A percentile compares a stretch with the other conserved stretches of the same genome.
Conservation (phyloP, 1,284 basidiomycete genomes). For the Apiotrichum gracile region DNA sequence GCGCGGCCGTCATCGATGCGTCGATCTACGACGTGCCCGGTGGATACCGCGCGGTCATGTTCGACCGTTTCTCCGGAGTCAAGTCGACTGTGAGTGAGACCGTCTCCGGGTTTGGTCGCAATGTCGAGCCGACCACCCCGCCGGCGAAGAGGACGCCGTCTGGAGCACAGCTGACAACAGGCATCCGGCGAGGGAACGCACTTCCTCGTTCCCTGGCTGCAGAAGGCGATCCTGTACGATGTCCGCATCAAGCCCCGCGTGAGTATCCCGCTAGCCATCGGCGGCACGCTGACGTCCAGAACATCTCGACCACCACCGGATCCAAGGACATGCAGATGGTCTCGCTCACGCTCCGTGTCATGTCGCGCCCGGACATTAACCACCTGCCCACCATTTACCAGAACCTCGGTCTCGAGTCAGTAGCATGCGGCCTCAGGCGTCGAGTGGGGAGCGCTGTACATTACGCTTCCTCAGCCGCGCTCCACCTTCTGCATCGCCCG, state of each 20-base stretch:
- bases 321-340: slow-evolving; percentile 85
- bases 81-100: slow-evolving; percentile 60
- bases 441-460: too few relatives aligned
- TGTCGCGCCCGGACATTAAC: slow-evolving; percentile 84
- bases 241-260: slow-evolving; percentile 83
- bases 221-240: slow-evolving; percentile 93
- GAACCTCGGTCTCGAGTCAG: slow-evolving; percentile 72
- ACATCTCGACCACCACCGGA: slow-evolving; percentile 70
- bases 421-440: background rate
- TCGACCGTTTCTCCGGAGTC: slow-evolving; percentile 94
- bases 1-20: slow-evolving; percentile 61
- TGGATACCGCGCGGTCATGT: slow-evolving; percentile 94
- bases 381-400: slow-evolving; percentile 94
- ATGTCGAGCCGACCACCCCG: too few relatives aligned
- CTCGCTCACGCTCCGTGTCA: slow-evolving; percentile 88
- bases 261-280: background rate
- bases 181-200: slow-evolving; percentile 93
- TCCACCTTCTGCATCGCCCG: too few relatives aligned
- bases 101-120: too few relatives aligned
- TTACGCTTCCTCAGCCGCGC: too few relatives aligned
- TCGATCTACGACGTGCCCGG: slow-evolving; percentile 85
- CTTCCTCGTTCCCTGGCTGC: slow-evolving; percentile 90
- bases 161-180: slow-evolving; percentile 48
- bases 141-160: too few relatives aligned
- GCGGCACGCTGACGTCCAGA: slow-evolving; percentile 57